Percentiles rank a stretch among this genome's conserved stretches.
Evolutionary conservation across 75 land plant species (phyloP).

Genomic region (Cupressus sempervirens): DNA sequence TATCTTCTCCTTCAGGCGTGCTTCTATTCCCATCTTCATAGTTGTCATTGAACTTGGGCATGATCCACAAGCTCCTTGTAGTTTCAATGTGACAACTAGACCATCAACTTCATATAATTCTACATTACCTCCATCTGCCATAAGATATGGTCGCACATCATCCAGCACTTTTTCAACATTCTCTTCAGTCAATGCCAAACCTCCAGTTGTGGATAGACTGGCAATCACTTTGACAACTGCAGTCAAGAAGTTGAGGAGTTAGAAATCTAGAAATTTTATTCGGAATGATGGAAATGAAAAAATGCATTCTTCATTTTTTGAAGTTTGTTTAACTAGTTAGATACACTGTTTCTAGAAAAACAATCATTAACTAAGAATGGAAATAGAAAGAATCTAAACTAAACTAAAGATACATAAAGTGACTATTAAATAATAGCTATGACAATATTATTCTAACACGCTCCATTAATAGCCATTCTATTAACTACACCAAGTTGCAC

Average conservation of each 20-base stretch:
- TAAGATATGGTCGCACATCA: constrained; percentile 82
- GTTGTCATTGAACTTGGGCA: constrained; percentile 99
- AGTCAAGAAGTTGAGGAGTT: neutral
- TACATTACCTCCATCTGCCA: constrained; percentile 99
- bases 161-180: constrained; percentile 93
- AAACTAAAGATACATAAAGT: too few species aligned
- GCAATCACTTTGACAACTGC: constrained; percentile 7
- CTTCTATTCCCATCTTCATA: constrained; percentile 91
- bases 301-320: neutral
- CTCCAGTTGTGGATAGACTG: constrained; percentile 6
- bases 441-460: too few species aligned
- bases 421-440: too few species aligned
- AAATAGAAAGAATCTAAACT: too few species aligned
- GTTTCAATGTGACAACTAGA: constrained; percentile 79
- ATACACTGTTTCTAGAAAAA: too few species aligned
- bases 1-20: constrained; percentile 75
- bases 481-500: too few species aligned
- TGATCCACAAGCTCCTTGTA: constrained; percentile 98
- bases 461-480: too few species aligned
- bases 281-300: neutral
- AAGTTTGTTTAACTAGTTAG: neutral
- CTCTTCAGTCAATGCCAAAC: constrained; percentile 70
- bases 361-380: too few species aligned
- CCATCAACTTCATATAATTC: constrained; percentile 94
- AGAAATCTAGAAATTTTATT: neutral